Evolutionary conservation across 257 asterid species (phyloP), one percentile per base, ranked within the genome.

Genomic region (Anisodus tanguticus): DNA sequence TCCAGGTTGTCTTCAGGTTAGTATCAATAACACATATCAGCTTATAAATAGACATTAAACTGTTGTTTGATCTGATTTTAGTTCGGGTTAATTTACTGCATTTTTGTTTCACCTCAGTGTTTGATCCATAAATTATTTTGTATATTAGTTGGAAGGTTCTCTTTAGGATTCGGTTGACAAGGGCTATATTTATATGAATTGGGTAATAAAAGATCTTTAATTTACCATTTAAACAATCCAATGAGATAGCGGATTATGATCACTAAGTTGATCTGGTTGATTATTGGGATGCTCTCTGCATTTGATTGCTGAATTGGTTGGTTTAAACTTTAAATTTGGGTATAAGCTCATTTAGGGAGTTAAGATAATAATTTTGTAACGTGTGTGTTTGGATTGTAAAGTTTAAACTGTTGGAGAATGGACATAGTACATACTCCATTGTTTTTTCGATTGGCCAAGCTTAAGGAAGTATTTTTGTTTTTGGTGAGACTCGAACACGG

Each of bases 1-100:
- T 89, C 97, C 22, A 93, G 88, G 91, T 88, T 94, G 87, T 90
- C 99, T 85, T 92, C 99, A 82, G 98, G 99, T 95, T 82, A 84
- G 94, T 85, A 51, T 66, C 19, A 5, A 17, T 54, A 3, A 12
- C 13, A 0, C 12, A 10, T 71, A 77, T 83, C 59, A 19, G 3
- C 43, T 69, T 22, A 13, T 41, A 35, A 69, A 54, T 54, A 12
- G 59, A 54, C 59, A 57, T 57, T 57, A 57, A 57, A 15, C 19
- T 15, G 19, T 16, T 15, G 22, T 87, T 83, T 89, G 91, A 91
- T 92, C 94, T 90, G 97, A 90, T 91, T 89, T 89, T 39, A 62
- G 86, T 71, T 26, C 9, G 57, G 39, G 83, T 84, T 57, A 57
- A 16, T 16, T 57, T 57, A 57, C 19, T 16, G 8, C 16, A 19